Conservation (phyloP, 2,329 filamentous ascomycete genomes). For the Sclerotinia minor region DNA sequence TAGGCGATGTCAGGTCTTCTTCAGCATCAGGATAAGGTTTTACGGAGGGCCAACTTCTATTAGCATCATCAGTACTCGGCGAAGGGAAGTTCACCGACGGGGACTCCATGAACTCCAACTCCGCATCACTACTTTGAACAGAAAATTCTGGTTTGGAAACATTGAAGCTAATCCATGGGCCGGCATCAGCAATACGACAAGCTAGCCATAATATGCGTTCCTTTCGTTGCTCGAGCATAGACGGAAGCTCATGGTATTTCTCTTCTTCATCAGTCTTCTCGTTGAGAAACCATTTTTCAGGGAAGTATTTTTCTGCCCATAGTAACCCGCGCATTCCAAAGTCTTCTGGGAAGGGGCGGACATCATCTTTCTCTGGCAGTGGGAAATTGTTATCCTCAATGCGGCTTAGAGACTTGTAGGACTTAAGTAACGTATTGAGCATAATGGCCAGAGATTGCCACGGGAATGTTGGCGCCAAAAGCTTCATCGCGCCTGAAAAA, state of each 20-base stretch:
- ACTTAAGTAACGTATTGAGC: conserved; percentile 31
- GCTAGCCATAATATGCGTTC: conserved; percentile 36
- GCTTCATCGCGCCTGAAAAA: conserved; percentile 27
- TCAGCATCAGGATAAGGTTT: conserved; percentile 13
- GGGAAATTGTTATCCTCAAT: conserved; percentile 31
- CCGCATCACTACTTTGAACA: conserved; percentile 5
- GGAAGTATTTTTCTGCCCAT: conserved; percentile 33
- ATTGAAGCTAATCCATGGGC: conserved; percentile 22
- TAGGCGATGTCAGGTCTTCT: conserved; percentile 22
- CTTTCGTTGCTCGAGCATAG: conserved; percentile 35
- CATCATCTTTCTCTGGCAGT: conserved; percentile 32
- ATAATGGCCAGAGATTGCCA: conserved; percentile 29
- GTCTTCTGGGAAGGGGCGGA: conserved; percentile 34
- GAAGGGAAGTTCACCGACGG: conserved; percentile 22
- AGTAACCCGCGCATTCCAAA: conserved; percentile 33
- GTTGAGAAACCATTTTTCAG: conserved; percentile 32
- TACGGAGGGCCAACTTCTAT: conserved; percentile 13
- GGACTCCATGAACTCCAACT: conserved; percentile 8
- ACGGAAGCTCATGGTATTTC: conserved; percentile 36
- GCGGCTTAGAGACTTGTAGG: conserved; percentile 21
- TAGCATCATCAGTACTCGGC: conserved; percentile 2
- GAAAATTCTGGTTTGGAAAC: conserved; percentile 21
- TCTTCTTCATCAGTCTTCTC: conserved; percentile 37
- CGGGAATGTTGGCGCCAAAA: conserved; percentile 31
- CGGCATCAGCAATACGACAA: conserved; percentile 26